Evolutionary conservation across 805 yeast genomes (phyloP), one percentile per base, ranked within the genome.

Genomic region (Wickerhamiella dianesei): DNA sequence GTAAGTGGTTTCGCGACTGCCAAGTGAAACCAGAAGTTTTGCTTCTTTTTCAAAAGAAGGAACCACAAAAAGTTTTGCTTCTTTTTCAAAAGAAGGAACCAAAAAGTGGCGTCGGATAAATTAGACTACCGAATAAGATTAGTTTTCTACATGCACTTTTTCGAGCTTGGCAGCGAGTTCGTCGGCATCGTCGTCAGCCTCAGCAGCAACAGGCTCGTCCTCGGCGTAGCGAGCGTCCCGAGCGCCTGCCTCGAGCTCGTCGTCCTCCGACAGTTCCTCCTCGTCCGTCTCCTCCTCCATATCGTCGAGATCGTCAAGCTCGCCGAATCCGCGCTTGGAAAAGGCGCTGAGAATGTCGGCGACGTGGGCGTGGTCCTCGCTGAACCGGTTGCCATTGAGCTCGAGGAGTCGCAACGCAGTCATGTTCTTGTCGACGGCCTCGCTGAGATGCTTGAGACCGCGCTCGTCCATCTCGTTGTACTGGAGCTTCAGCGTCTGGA

Each of bases 241-340:
- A 42, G 69, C 72, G 18, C 70, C 59, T 19, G 62, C 58, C 47
- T 79, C 81, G 18, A 50, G 50, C 14, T 68, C 76, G 2, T 69
- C 79, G 3, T 71, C 79, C 9, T 73, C 80, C 17, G 73, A 80
- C 3, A 74, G 81, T 47, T 78, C 85, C 46, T 77, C 85, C 20
- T 76, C 83, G 43, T 77, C 76, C 52, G 77, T 77, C 35, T 74
- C 69, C 63, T 86, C 96, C 68, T 89, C 98, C 67, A 92, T 75
- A 56, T 92, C 98, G 57, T 89, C 97, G 44, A 92, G 72, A 61
- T 92, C 98, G 58, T 89, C 95, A 32, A 92, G 68, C 62, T 82
- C 89, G 51, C 94, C 95, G 48, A 68, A 64, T 0, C 88, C 92
- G 59, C 86, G 76, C 37, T 71, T 74, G 48, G 75, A 83, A 55